phyloP scores from a whole-genome alignment of 176 grass and related monocot species.

The Bothriochloa decipiens region DNA sequence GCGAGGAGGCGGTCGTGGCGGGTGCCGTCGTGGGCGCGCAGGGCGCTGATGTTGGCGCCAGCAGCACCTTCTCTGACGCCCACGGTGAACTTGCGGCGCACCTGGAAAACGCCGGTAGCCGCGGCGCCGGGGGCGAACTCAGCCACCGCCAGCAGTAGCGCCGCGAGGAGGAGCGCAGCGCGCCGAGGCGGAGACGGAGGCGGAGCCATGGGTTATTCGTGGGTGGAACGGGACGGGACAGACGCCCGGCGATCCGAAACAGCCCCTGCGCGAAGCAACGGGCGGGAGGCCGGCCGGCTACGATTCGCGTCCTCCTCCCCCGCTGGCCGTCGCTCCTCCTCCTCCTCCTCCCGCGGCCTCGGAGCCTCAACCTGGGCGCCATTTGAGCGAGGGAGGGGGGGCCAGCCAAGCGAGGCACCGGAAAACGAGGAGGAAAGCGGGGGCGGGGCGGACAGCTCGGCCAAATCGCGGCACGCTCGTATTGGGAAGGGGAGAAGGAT shows the following conservation, averaged over 20 bases:
- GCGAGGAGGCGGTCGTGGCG: slow-evolving; percentile 64
- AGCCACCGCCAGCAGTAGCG: not conserved
- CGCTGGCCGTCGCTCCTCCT: not conserved
- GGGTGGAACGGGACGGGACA: too few species aligned
- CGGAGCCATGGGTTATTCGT: slow-evolving; percentile 4
- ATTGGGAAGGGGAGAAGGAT: too few species aligned
- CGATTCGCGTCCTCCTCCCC: not conserved
- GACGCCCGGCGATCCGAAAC: not conserved
- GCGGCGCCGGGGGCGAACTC: not conserved
- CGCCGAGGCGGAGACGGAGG: not conserved
- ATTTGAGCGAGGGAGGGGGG: not conserved
- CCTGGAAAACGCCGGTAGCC: slow-evolving; percentile 47
- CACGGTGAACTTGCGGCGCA: slow-evolving; percentile 44
- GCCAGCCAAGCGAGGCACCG: not conserved
- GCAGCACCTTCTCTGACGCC: not conserved
- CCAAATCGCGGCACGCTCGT: not conserved
- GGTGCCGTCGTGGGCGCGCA: slow-evolving; percentile 51
- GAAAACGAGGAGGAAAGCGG: not conserved
- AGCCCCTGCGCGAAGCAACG: not conserved
- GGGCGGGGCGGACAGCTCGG: not conserved
- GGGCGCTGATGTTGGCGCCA: slow-evolving; percentile 24
- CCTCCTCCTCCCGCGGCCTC: not conserved
- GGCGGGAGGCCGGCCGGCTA: not conserved
- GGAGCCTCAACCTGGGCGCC: not conserved
- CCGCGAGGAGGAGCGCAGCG: slow-evolving; percentile 30